phyloP scores from a whole-genome alignment of 345 rosid genomes.

The Citrus cavaleriei region DNA sequence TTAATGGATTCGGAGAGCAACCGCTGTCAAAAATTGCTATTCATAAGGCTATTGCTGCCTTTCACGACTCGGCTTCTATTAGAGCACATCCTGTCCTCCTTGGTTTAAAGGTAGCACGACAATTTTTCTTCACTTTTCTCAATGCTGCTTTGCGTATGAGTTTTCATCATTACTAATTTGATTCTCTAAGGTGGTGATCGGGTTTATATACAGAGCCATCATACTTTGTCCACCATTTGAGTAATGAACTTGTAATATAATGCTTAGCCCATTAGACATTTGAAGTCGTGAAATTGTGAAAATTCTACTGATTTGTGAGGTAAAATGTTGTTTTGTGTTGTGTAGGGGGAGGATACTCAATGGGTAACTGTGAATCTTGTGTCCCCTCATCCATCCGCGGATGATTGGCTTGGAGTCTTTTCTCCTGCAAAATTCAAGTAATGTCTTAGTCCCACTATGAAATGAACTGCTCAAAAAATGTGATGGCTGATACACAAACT shows the following conservation, averaged over 20 bases:
- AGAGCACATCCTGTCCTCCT: constrained; percentile 51
- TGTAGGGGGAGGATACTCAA: constrained; percentile 80
- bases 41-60: constrained; percentile 37
- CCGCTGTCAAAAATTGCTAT: constrained; percentile 64
- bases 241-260: neutral
- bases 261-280: neutral
- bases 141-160: too few relatives aligned
- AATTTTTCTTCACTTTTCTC: too few relatives aligned
- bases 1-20: constrained; percentile 46
- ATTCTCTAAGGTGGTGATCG: too few relatives aligned
- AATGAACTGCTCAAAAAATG: neutral
- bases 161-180: too few relatives aligned
- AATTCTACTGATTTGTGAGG: neutral
- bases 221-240: neutral
- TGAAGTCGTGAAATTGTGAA: neutral
- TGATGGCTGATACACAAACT: neutral
- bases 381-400: constrained; percentile 37
- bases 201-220: neutral
- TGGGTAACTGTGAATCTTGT: constrained; percentile 55
- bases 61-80: constrained; percentile 37
- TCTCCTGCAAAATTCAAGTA: constrained; percentile 87
- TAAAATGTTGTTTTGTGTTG: neutral
- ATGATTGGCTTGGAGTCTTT: constrained; percentile 90
- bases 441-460: constrained; percentile 3
- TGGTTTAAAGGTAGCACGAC: constrained; percentile 41